These are phyloP conservation scores for Ceratorhiza oryzae-sativae DNA, from an alignment of 1,284 basidiomycete genomes.

Conservation along the genomic window DNA sequence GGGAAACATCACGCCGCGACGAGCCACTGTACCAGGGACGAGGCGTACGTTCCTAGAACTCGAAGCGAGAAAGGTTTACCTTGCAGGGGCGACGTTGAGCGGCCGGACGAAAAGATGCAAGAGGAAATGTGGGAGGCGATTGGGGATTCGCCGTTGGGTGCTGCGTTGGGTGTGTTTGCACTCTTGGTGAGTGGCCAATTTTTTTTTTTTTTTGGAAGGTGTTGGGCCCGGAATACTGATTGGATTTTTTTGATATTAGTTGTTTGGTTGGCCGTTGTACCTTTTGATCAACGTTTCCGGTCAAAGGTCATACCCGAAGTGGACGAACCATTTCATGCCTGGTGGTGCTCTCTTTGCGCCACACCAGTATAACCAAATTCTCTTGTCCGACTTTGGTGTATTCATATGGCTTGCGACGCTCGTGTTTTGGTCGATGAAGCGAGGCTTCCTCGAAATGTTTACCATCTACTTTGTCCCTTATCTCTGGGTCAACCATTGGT, in stretches of 20 bases:
- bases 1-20: conserved; percentile 97
- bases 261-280: conserved; percentile 89
- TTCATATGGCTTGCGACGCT: conserved; percentile 74
- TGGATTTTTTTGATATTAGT: too few species aligned
- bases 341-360: conserved; percentile 83
- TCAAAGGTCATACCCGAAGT: conserved; percentile 81
- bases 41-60: conserved; percentile 94
- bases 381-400: conserved; percentile 88
- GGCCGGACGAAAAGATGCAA: conserved; percentile 71
- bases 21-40: conserved; percentile 93
- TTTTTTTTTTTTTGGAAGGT: too few species aligned
- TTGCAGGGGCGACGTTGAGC: conserved; percentile 68
- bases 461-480: conserved; percentile 88
- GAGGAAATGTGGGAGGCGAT: conserved; percentile 80
- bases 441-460: conserved; percentile 79
- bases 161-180: conserved; percentile 65
- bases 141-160: conserved; percentile 90
- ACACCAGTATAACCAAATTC: conserved; percentile 79
- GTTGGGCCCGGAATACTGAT: too few species aligned
- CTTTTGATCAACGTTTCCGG: conserved; percentile 63
- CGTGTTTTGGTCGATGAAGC: conserved; percentile 64
- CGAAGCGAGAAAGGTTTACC: conserved; percentile 75
- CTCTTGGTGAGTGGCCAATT: conserved; percentile 76
- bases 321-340: conserved; percentile 89
- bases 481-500: conserved; percentile 89